Base-by-base conservation (phyloP, 73 alveolate genomes). In the Paramecium sexaurelia region DNA sequence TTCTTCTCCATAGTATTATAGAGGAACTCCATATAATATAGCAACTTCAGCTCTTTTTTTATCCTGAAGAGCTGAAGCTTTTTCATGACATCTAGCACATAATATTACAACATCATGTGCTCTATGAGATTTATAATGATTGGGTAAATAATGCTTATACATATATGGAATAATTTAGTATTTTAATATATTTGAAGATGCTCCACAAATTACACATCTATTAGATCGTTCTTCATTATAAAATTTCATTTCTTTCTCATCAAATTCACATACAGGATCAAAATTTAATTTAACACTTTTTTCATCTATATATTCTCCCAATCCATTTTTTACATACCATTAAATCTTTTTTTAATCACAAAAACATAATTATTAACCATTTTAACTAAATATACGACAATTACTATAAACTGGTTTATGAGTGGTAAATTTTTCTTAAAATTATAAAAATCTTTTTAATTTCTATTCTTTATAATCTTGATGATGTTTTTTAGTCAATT, bases 21-120 rank as follows among this genome's bases (percentile, higher is more conserved):
- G 78, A 56, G 99, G 99, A 10, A 97, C 96, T 19, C 94, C 89
- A 94, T 95, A 97, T 83, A 92, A 84, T 39, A 51, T 41, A 1
- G 98, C 94, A 22, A 98, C 84, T 71, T 95, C 87, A 75, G 83
- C 84, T 71, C 96, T 97, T 56, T 94, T 88, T 57, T 61, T 55
- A 55, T 95, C 98, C 68, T 97, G 92, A 15, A 84, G 92, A 92
- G 93, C 95, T 43, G 96, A 92, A 1, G 99, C 99, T 17, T 61
- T 95, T 85, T 98, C 99, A 91, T 98, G 99, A 83, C 99, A 98
- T 35, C 94, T 86, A 40, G 97, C 96, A 82, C 99, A 98, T 69
- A 98, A 92, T 19, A 98, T 93, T 17, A 96, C 97, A 20, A 98
- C 98, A 93, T 98, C 99, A 92, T 98, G 99, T 26, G 99, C 95